Evolutionary conservation across 352 stramenopile genomes (phyloP).

Genomic region (Phytophthora aleatoria): DNA sequence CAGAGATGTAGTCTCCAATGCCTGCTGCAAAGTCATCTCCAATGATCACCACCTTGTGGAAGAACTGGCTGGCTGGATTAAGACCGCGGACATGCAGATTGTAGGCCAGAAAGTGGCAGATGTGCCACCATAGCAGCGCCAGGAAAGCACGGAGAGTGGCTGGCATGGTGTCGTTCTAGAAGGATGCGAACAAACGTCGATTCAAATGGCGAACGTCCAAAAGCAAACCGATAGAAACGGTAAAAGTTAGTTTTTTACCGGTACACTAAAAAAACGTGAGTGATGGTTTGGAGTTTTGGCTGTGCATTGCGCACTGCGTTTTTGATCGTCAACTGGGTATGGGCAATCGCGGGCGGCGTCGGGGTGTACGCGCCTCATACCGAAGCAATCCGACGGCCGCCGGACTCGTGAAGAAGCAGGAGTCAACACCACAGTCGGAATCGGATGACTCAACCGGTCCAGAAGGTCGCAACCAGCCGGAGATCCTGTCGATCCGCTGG

Average conservation of each 20-base stretch:
- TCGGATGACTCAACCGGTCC: conserved; percentile 10
- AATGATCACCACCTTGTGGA: conserved; percentile 86
- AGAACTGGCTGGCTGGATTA: conserved; percentile 63
- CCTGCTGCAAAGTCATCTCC: conserved; percentile 85
- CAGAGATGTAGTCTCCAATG: conserved; percentile 76
- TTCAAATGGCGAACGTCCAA: not conserved
- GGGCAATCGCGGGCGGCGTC: conserved; percentile 70
- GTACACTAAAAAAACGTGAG: not conserved
- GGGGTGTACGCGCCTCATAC: conserved; percentile 32
- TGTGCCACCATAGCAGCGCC: conserved; percentile 68
- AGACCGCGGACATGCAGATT: conserved; percentile 51
- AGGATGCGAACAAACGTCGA: not conserved
- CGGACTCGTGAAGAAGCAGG: conserved; percentile 25
- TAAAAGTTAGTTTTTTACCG: not conserved
- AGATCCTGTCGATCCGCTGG: conserved; percentile 57
- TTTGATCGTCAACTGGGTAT: conserved; percentile 31
- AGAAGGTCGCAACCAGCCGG: conserved; percentile 24
- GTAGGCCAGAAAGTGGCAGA: conserved; percentile 60
- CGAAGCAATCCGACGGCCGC: conserved; percentile 26
- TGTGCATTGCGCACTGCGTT: conserved; percentile 5
- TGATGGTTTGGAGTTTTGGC: conserved; percentile 5
- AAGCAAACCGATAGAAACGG: not conserved
- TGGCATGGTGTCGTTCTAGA: conserved; percentile 22
- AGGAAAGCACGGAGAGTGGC: conserved; percentile 55
- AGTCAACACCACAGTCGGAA: conserved; percentile 20